Base-by-base conservation (phyloP, 257 asterid genomes). In the Solanum phureja region DNA sequence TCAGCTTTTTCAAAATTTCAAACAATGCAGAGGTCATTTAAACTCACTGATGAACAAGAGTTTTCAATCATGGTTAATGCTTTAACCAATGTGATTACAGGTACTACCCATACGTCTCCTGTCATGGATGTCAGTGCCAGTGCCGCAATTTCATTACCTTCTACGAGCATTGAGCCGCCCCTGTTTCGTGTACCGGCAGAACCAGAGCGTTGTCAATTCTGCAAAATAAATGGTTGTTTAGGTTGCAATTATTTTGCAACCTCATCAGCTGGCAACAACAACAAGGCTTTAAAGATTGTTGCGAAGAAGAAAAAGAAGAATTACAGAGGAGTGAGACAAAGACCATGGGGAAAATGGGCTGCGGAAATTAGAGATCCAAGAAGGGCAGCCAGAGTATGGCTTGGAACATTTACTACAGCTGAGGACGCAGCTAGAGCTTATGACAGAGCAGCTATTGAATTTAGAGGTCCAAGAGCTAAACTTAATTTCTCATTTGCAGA, bases 291-390 rank as follows among this genome's bases (percentile, higher is more conserved):
- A 0, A 60, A n/a, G n/a, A n/a, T n/a, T n/a, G n/a, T n/a, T n/a
- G n/a, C n/a, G n/a, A n/a, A n/a, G n/a, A n/a, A n/a, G 83, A 89
- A 93, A 92, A 95, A 94, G 92, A 96, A 96, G 88, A 96, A 93
- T 24, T 96, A 91, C 94, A 95, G 98, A 68, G 99, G 99, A 0
- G 99, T 96, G 27, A 89, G 99, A 84, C 96, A 96, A 82, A 81
- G 99, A 90, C 99, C 99, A 3, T 96, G 99, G 99, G 99, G 98
- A 14, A 96, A 96, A 81, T 96, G 98, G 98, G 98, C 98, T 6
- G 95, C 98, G 19, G 98, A 96, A 91, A 96, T 96, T 19, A 83
- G 98, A 11, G 98, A 96, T 88, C 99, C 99, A 0, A 86, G 92
- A 21, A 93, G 92, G 86, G 98, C 98, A 14, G 94, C 95, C 27